Conservation (phyloP, 805 yeast genomes). For the Zygosaccharomyces siamensis region DNA sequence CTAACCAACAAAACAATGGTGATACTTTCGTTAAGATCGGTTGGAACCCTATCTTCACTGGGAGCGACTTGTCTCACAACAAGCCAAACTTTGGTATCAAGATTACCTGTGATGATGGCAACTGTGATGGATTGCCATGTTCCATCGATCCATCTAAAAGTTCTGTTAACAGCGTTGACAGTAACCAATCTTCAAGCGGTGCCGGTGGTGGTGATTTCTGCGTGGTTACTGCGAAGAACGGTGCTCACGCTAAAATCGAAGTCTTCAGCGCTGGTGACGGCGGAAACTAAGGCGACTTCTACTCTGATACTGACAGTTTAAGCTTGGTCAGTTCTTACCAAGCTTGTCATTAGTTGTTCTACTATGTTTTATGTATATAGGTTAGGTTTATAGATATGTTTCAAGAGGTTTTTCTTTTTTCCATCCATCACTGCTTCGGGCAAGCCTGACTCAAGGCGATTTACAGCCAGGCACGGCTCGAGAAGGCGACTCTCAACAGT, state of each 20-base stretch:
- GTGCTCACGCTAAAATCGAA: conserved; percentile 64
- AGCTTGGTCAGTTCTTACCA: conserved; percentile 4
- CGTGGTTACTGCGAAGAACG: conserved; percentile 68
- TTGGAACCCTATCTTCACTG: conserved; percentile 85
- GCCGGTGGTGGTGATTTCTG: conserved; percentile 76
- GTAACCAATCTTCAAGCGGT: conserved; percentile 41
- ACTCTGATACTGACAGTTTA: neutral
- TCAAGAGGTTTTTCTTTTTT: no score
- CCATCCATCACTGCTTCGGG: no score
- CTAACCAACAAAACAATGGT: conserved; percentile 66
- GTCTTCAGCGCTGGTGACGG: conserved; percentile 42
- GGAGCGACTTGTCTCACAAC: conserved; percentile 47
- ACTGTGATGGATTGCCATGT: conserved; percentile 76
- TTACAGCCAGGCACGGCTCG: no score
- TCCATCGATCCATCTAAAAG: conserved; percentile 67
- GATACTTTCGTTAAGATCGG: conserved; percentile 80
- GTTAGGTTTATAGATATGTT: neutral
- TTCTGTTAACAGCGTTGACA: conserved; percentile 52
- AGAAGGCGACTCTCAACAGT: no score
- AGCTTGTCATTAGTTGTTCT: neutral
- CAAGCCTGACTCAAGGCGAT: no score
- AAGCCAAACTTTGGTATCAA: conserved; percentile 68
- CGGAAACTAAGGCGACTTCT: neutral
- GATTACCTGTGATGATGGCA: conserved; percentile 61
- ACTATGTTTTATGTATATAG: conserved; percentile 7